Evolutionary conservation across 257 asterid species (phyloP), one percentile per base, ranked within the genome.

Genomic region (Penstemon newberryi): DNA sequence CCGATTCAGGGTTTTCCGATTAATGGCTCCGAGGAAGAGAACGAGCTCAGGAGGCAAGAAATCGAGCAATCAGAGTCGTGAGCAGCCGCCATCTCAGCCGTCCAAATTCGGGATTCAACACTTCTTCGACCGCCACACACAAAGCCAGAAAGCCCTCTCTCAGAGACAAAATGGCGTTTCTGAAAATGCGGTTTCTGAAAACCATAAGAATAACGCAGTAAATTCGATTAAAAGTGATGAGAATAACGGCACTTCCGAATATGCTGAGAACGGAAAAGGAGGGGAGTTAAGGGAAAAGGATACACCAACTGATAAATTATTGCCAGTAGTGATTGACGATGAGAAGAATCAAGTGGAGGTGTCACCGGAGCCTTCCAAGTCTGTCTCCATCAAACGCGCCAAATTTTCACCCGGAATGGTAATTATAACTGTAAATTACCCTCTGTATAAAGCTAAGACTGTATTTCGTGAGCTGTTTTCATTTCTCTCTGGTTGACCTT

Each of bases 351-450:
- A 62, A 40, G 42, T 78, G 69, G 93, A 89, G 73, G 90, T 78
- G 60, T 82, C 97, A 11, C 99, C 97, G 0, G 99, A 90, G 81
- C 59, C 82, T 62, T 81, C 77, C 66, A 87, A 84, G 80, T 77
- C 83, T 3, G 56, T 44, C 42, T 73, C 90, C 6, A 69, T 79
- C 39, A 93, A 93, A 77, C 85, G 99, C 13, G 83, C 87, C 87
- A 93, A 90, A 80, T 93, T 93, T 83, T 93, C 99, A 9, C 97
- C 96, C 7, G 97, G 97, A 81, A 93, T 93, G 98, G 97, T 92
- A 84, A 70, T 77, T 13, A 3, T 68, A 5, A 5, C 36, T 15
- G 8, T 40, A n/a, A 25, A 38, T 40, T 60, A 8, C 39, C 53
- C 60, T 61, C 52, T 51, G 60, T 33, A 59, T 47, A 55, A 53